Evolutionary conservation across 352 stramenopile genomes (phyloP).

Genomic region (Pythium guiyangense): DNA sequence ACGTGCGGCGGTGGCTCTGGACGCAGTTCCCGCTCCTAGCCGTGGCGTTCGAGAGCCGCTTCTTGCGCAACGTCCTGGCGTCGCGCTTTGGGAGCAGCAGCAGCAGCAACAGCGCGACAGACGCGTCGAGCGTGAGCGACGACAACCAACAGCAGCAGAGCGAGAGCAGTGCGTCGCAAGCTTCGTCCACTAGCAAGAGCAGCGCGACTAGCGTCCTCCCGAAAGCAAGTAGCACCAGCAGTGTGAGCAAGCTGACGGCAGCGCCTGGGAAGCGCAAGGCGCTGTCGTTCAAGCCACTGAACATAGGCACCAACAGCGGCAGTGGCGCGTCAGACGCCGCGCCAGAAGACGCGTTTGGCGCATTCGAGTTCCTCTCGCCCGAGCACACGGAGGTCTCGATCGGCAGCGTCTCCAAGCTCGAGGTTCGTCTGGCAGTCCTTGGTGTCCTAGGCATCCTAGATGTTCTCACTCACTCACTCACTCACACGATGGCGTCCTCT

Average conservation of each 20-base stretch:
- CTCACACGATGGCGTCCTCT: no score
- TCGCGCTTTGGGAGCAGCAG: slow-evolving; percentile 7
- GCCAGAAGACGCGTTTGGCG: slow-evolving; percentile 36
- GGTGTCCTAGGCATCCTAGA: neutral
- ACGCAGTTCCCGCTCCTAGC: slow-evolving; percentile 83
- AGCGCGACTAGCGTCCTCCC: neutral
- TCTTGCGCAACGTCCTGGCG: slow-evolving; percentile 34
- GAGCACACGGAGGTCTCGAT: slow-evolving; percentile 46
- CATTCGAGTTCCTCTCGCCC: slow-evolving; percentile 61
- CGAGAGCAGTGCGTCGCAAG: neutral
- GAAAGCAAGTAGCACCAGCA: neutral
- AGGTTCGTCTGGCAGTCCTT: slow-evolving; percentile 22
- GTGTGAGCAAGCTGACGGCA: slow-evolving; percentile 7
- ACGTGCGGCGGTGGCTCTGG: slow-evolving; percentile 79
- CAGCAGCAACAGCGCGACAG: neutral
- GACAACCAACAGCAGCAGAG: slow-evolving; percentile 4
- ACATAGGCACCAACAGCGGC: slow-evolving; percentile 8
- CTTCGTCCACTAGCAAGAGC: neutral
- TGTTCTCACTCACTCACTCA: neutral
- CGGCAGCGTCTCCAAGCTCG: slow-evolving; percentile 50
- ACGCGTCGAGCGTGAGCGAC: neutral
- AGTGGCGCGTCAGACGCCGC: slow-evolving; percentile 9
- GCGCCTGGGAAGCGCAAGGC: slow-evolving; percentile 11
- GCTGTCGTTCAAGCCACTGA: slow-evolving; percentile 2
- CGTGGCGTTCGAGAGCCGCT: slow-evolving; percentile 65